A percentile compares a stretch with the other conserved stretches of the same genome.
Evolutionary conservation across 1,284 basidiomycete genomes (phyloP).

Genomic region (Grifola frondosa): DNA sequence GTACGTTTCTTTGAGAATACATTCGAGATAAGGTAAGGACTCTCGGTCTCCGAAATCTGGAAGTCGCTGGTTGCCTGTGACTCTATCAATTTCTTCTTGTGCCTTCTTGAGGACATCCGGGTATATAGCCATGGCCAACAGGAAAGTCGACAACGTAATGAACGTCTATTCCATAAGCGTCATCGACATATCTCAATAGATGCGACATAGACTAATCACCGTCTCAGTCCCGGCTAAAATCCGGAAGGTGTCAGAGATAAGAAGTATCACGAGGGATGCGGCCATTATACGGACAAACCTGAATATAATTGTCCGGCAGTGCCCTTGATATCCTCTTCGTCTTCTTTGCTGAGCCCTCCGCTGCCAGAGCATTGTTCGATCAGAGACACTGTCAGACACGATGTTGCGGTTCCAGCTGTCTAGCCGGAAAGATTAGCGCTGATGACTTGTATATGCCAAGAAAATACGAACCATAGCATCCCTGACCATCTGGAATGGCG

Average conservation of each 20-base stretch:
- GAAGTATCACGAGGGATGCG: neutral
- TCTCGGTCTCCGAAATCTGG: slow-evolving; percentile 35
- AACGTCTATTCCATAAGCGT: slow-evolving; percentile 15
- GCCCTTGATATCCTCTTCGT: slow-evolving; percentile 26
- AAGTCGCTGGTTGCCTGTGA: slow-evolving; percentile 30
- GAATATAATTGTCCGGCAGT: slow-evolving; percentile 25
- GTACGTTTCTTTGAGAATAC: slow-evolving; percentile 32
- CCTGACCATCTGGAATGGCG: slow-evolving; percentile 27
- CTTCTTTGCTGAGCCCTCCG: slow-evolving; percentile 14
- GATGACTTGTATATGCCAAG: neutral
- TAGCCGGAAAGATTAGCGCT: slow-evolving; percentile 3
- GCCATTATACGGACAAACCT: slow-evolving; percentile 14
- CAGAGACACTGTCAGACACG: slow-evolving; percentile 21
- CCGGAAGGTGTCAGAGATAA: neutral
- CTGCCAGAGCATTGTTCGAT: slow-evolving; percentile 21
- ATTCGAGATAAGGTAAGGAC: slow-evolving; percentile 34
- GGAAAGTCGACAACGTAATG: slow-evolving; percentile 23
- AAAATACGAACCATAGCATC: slow-evolving; percentile 24
- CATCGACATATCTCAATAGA: neutral
- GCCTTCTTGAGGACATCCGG: slow-evolving; percentile 29
- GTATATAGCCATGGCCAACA: slow-evolving; percentile 24
- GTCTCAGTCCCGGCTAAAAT: slow-evolving; percentile 25
- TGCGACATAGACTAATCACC: slow-evolving; percentile 4
- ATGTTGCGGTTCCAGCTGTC: slow-evolving; percentile 22
- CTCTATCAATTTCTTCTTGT: slow-evolving; percentile 33